phyloP scores from a whole-genome alignment of 352 stramenopile genomes.

The Pilasporangium apinafurcum region DNA sequence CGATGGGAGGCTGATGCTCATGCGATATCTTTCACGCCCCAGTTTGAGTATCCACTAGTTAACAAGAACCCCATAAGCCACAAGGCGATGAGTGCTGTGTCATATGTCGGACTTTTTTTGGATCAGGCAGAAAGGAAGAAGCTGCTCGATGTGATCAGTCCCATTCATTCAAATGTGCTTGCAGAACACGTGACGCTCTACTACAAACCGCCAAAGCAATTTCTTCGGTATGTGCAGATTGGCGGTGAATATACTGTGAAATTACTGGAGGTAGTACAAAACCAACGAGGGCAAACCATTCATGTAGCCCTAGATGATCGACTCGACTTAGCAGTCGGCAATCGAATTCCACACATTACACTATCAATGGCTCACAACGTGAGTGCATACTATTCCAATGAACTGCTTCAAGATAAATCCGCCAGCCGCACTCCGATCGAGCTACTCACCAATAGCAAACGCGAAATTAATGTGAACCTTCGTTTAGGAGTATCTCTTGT shows the following conservation, averaged over 20 bases:
- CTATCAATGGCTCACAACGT: constrained; percentile 39
- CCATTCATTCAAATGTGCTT: constrained; percentile 26
- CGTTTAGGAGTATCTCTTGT: constrained; percentile 26
- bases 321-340: constrained; percentile 29
- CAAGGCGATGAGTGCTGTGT: constrained; percentile 16
- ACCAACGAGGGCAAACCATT: constrained; percentile 35
- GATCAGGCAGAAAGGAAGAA: constrained; percentile 17
- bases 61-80: constrained; percentile 43
- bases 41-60: constrained; percentile 38
- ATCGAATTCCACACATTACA: constrained; percentile 61
- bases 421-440: constrained; percentile 15
- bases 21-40: constrained; percentile 27
- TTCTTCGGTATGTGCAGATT: constrained; percentile 34
- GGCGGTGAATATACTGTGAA: constrained; percentile 25
- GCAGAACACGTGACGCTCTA: constrained; percentile 66
- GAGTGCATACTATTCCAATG: constrained; percentile 61
- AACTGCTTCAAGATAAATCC: constrained; percentile 23
- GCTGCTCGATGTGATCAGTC: constrained; percentile 20
- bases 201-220: constrained; percentile 50
- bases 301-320: constrained; percentile 33
- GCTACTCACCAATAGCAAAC: neutral
- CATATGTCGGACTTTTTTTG: constrained; percentile 60
- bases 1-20: constrained; percentile 46
- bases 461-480: constrained; percentile 11
- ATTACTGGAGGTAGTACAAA: constrained; percentile 31